A percentile compares a stretch with the other conserved stretches of the same genome.
phyloP scores from a whole-genome alignment of 2,329 filamentous ascomycete genomes.

The Fusarium sp. region DNA sequence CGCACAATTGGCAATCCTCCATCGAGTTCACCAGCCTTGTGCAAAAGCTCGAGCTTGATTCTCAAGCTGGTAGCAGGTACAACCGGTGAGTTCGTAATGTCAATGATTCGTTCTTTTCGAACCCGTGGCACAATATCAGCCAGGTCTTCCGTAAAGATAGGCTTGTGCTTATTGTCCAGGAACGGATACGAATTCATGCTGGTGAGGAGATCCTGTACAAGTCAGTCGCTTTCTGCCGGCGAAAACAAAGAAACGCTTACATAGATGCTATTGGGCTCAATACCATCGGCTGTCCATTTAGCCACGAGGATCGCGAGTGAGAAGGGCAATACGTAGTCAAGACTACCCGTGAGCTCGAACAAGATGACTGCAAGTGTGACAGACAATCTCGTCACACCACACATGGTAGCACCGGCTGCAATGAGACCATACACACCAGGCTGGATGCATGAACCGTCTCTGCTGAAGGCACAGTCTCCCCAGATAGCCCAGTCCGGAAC shows the following conservation, averaged over 20 bases:
- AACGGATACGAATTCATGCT: constrained; percentile 98
- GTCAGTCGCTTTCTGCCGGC: constrained; percentile 24
- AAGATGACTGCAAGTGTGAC: constrained; percentile 95
- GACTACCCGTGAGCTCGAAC: constrained; percentile 93
- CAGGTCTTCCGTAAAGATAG: constrained; percentile 88
- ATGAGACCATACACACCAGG: constrained; percentile 97
- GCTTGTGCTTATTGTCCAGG: constrained; percentile 95
- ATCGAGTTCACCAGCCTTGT: constrained; percentile 89
- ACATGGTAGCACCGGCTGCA: constrained; percentile 97
- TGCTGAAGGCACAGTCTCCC: constrained; percentile 75
- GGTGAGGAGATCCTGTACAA: constrained; percentile 81
- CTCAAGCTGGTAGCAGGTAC: constrained; percentile 83
- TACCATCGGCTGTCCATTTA: constrained; percentile 98
- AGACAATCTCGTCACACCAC: constrained; percentile 91
- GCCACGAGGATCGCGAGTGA: constrained; percentile 90
- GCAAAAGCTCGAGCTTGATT: constrained; percentile 82
- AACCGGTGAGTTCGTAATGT: constrained; percentile 85
- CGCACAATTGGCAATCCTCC: constrained; percentile 90
- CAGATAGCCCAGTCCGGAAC: constrained; percentile 81
- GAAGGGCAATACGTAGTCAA: constrained; percentile 96
- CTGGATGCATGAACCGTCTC: constrained; percentile 86
- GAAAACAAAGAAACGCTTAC: constrained; percentile 58
- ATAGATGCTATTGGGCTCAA: constrained; percentile 95
- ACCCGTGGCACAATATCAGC: constrained; percentile 86
- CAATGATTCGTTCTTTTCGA: constrained; percentile 83